Evolutionary conservation across 345 rosid genomes (phyloP), one percentile per base, ranked within the genome.

Genomic region (Laguncularia racemosa): DNA sequence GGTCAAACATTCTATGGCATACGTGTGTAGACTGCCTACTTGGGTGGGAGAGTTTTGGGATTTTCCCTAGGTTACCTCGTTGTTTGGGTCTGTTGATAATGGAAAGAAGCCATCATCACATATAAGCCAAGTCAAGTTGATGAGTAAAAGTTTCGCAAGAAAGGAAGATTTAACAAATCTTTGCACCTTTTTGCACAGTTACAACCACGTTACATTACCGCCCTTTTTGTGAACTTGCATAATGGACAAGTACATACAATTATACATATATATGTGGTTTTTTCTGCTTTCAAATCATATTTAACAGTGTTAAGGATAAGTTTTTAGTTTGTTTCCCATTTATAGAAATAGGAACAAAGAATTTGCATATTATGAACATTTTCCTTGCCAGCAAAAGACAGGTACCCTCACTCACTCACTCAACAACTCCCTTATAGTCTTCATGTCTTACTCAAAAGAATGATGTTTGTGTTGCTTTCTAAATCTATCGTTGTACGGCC

Each of bases 151-250:
- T 33, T 79, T 73, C 70, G 67, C 83, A 64, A 61, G 74, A 75
- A 88, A 72, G 76, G 79, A 85, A 86, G 95, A 84, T 88, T 78
- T 59, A 67, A 70, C 82, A 77, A 70, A 86, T 86, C 92, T 84
- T 78, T 72, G 65, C 75, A 78, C 91, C 73, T 91, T 91, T 81
- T 17, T 67, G 38, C 75, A 88, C 90, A 86, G 95, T 84, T 71
- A 78, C 88, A 70, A 69, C 88, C 89, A 82, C 84, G 66, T 67
- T 66, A 77, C 57, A 67, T 67, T 66, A 77, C 57, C 57, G 50
- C 63, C 77, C 78, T 76, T 79, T 59, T 50, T 65, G 66, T 66
- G 71, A 80, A 78, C 7, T 33, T 33, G 9, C 40, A 7, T 33
- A 7, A 33, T 33, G 11, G 9, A 7, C 40, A 33, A 33, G 6